These are phyloP conservation scores for Boechera retrofracta DNA, from an alignment of 345 rosid species.

Conservation along the genomic window DNA sequence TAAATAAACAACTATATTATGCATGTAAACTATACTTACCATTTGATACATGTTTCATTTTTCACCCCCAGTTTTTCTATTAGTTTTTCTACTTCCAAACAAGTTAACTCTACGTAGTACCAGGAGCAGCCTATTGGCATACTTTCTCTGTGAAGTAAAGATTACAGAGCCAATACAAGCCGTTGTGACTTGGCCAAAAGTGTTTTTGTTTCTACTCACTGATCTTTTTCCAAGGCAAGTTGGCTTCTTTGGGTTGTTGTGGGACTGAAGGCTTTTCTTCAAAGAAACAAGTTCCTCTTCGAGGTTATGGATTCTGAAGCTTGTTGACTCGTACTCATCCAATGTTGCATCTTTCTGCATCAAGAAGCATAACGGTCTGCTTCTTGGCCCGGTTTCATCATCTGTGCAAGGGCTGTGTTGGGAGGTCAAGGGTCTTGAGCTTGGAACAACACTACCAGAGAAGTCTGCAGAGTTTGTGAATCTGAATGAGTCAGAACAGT, in stretches of 20 bases:
- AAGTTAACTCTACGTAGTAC: slow-evolving; percentile 50
- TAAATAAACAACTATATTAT: background rate
- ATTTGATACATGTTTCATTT: slow-evolving; percentile 2
- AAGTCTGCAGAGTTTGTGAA: slow-evolving; percentile 49
- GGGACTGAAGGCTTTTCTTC: slow-evolving; percentile 49
- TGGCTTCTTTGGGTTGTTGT: slow-evolving; percentile 46
- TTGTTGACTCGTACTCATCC: slow-evolving; percentile 45
- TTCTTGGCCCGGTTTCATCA: slow-evolving; percentile 45
- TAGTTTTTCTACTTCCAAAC: slow-evolving; percentile 58
- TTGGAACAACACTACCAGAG: slow-evolving; percentile 54
- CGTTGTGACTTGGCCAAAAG: slow-evolving; percentile 56
- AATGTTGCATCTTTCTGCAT: slow-evolving; percentile 51
- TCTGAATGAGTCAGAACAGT: slow-evolving; percentile 55
- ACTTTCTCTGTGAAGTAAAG: slow-evolving; percentile 29
- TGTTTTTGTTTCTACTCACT: slow-evolving; percentile 60
- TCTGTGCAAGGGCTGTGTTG: slow-evolving; percentile 60
- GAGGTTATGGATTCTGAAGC: slow-evolving; percentile 79
- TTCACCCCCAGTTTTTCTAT: slow-evolving; percentile 43
- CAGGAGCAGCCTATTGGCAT: slow-evolving; percentile 56
- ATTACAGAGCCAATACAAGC: slow-evolving; percentile 59
- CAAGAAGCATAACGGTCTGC: slow-evolving; percentile 46
- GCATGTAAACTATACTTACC: background rate
- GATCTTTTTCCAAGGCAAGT: slow-evolving; percentile 44
- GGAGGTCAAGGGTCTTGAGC: slow-evolving; percentile 45
- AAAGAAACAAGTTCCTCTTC: slow-evolving; percentile 37